These are phyloP conservation scores for Verticillium alfalfae DNA, from an alignment of 2,329 filamentous ascomycete species.

Conservation along the genomic window DNA sequence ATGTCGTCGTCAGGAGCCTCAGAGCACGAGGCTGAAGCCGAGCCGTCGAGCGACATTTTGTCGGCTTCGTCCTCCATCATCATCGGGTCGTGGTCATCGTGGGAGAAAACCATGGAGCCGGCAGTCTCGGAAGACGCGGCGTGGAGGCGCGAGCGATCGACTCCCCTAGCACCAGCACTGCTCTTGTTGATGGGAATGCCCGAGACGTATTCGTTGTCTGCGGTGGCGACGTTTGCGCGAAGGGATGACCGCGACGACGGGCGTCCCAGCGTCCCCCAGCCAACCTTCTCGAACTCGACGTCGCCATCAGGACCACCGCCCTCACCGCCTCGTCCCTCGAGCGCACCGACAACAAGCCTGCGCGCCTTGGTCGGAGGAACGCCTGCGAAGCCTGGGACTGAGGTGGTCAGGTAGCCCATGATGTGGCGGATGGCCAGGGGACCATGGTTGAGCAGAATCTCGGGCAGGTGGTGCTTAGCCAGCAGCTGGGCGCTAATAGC, in stretches of 20 bases:
- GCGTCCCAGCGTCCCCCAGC: constrained; percentile 97
- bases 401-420: constrained; percentile 89
- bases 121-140: constrained; percentile 56
- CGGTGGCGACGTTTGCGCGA: constrained; percentile 37
- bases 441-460: constrained; percentile 83
- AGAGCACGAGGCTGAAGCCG: constrained; percentile 67
- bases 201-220: constrained; percentile 34
- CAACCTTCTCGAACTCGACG: constrained; percentile 88
- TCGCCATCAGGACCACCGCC: constrained; percentile 61
- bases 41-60: constrained; percentile 83
- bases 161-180: constrained; percentile 27
- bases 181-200: constrained; percentile 53
- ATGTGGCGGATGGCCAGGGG: constrained; percentile 92
- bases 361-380: constrained; percentile 88
- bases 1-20: constrained; percentile 63
- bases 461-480: constrained; percentile 83
- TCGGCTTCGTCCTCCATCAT: constrained; percentile 84
- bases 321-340: constrained; percentile 69
- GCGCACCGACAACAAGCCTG: constrained; percentile 82
- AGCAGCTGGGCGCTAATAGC: constrained; percentile 81
- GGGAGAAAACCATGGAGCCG: constrained; percentile 71
- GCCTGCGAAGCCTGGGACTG: constrained; percentile 84
- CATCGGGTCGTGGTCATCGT: constrained; percentile 59
- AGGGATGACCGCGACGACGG: constrained; percentile 61
- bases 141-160: constrained; percentile 42